phyloP scores from a whole-genome alignment of 345 rosid species.

The Syzygium oleosum region DNA sequence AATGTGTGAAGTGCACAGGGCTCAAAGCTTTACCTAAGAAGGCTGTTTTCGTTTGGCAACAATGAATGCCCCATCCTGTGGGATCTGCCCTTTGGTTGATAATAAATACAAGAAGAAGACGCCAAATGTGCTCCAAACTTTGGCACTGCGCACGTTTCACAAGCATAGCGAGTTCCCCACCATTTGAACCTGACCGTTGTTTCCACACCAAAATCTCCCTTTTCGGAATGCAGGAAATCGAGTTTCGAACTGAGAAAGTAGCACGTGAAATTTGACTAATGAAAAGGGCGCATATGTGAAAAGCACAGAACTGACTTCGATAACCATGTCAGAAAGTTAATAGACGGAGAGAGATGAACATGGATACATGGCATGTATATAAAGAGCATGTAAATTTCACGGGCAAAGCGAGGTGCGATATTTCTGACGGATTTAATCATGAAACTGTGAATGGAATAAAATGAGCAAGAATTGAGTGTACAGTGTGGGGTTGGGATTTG shows the following conservation, averaged over 20 bases:
- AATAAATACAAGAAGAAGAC: background rate
- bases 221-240: background rate
- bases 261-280: background rate
- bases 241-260: fast-evolving
- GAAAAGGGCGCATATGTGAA: fast-evolving
- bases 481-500: background rate
- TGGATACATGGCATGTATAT: fast-evolving
- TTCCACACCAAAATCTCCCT: background rate
- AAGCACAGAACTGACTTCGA: too few species aligned
- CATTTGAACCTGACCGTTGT: background rate
- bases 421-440: background rate
- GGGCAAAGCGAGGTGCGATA: fast-evolving
- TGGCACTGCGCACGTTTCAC: background rate
- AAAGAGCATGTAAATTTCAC: background rate
- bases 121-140: background rate
- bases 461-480: background rate
- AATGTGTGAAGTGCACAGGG: background rate
- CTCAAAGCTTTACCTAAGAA: background rate
- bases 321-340: background rate
- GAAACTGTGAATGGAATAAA: background rate
- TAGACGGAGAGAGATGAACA: background rate
- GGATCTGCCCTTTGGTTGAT: background rate
- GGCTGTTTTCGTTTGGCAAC: background rate
- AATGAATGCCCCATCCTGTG: background rate
- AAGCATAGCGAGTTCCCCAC: background rate